Conservation (phyloP, 2,329 filamentous ascomycete species). For the Xylariaceae sp. region DNA sequence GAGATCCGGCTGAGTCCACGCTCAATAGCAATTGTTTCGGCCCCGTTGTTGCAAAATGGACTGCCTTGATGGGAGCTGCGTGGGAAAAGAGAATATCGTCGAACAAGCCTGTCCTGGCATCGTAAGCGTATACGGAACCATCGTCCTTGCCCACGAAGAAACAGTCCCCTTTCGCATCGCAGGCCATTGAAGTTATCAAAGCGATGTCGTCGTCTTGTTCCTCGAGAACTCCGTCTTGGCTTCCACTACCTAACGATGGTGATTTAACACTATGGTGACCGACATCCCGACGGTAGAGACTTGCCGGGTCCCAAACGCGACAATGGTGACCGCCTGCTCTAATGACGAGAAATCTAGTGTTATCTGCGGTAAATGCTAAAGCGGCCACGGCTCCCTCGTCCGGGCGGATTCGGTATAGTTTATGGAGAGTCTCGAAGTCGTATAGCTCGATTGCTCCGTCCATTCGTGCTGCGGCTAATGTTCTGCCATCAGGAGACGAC, state of each 20-base stretch:
- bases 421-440: constrained; percentile 9
- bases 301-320: constrained; percentile 4
- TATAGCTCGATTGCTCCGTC: constrained; percentile 10
- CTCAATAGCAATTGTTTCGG: not conserved
- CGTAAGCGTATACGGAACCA: not conserved
- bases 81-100: not conserved
- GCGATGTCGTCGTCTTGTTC: not conserved
- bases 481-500: constrained; percentile 3
- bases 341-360: constrained; percentile 8
- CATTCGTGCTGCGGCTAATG: not conserved
- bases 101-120: not conserved
- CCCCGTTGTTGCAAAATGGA: not conserved
- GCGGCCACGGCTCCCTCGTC: constrained; percentile 2
- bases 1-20: not conserved
- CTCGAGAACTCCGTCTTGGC: not conserved
- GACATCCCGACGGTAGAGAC: constrained; percentile 7
- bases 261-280: constrained; percentile 7
- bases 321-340: constrained; percentile 1
- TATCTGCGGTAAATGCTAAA: not conserved
- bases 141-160: constrained; percentile 3
- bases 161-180: not conserved
- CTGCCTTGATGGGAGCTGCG: not conserved
- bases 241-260: constrained; percentile 2
- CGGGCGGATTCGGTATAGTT: constrained; percentile 5
- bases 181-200: not conserved